Base-by-base conservation (phyloP, 257 asterid genomes). In the Penstemon newberryi region DNA sequence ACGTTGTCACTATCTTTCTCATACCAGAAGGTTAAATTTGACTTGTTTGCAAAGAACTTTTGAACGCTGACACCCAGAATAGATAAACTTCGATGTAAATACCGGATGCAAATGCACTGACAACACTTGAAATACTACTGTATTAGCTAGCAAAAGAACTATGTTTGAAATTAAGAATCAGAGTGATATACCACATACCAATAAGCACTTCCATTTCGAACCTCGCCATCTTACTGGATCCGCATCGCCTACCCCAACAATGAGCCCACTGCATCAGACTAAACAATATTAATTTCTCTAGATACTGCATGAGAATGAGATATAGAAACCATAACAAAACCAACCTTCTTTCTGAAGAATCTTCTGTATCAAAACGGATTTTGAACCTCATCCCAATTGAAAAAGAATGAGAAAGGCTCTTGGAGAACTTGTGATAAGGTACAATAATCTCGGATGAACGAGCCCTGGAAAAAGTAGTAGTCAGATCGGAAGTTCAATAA, bases 201-300 rank as follows among this genome's bases (percentile, higher is more conserved):
- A 67, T 65, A 94, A 78, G 84, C 92, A 83, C 78, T 87, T 89
- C 99, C 99, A 94, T 77, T 85, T 94, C 12, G 99, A 94, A 74
- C 89, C 90, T 63, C 96, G 90, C 99, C 99, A 94, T 72, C 95
- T 81, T 61, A 75, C 83, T 46, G 96, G 95, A 77, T 94, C 99
- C 70, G 77, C 78, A 42, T 91, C 98, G 67, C 87, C 79, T 11
- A 81, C 76, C 60, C 99, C 95, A 12, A 89, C 77, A 71, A 94
- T 72, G 63, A 89, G 75, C 57, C 99, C 99, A 53, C 93, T 85
- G 80, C 77, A 83, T 90, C 95, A 82, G 88, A 76, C 2, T 1
- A 25, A 25, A 25, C 33, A 25, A 25, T 25, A 25, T 25, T 25
- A 0, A 1, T 25, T 68, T 66, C 41, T 39, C 72, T 58, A 8